Percentiles rank a stretch among this genome's conserved stretches.
These are phyloP conservation scores for Polyplosphaeria fusca DNA, from an alignment of 495 filamentous ascomycete species.

Conservation along the genomic window DNA sequence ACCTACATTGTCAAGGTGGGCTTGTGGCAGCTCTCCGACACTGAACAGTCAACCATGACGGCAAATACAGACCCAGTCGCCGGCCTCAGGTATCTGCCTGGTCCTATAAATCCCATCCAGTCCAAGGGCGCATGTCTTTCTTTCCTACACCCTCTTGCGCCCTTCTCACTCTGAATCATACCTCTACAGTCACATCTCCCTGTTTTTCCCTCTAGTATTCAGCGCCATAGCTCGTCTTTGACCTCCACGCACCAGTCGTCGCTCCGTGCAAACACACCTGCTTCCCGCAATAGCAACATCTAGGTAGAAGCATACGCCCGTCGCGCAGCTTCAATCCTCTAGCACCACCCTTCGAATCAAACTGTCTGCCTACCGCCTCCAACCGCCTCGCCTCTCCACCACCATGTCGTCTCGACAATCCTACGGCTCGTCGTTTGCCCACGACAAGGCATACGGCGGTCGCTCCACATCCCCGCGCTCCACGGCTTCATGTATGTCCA, in stretches of 20 bases:
- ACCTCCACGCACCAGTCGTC: constrained; percentile 6
- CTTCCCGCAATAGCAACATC: no score
- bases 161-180: constrained; percentile 6
- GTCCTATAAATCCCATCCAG: constrained; percentile 19
- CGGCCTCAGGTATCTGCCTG: constrained; percentile 34
- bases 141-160: constrained; percentile 13
- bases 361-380: constrained; percentile 11
- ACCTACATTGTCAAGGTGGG: constrained; percentile 17
- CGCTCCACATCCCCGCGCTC: constrained; percentile 18
- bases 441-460: constrained; percentile 22
- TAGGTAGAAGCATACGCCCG: constrained; percentile 7
- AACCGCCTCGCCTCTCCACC: constrained; percentile 15
- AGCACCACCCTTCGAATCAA: neutral
- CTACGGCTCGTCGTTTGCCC: constrained; percentile 25
- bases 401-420: constrained; percentile 27
- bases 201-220: constrained; percentile 1
- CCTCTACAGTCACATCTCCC: constrained; percentile 17
- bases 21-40: constrained; percentile 15
- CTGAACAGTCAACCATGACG: constrained; percentile 14
- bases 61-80: constrained; percentile 1
- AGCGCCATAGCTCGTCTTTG: neutral
- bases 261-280: constrained; percentile 15
- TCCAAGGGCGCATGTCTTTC: neutral
- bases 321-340: constrained; percentile 4
- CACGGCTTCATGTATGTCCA: constrained; percentile 17